phyloP scores from a whole-genome alignment of 805 yeast species.

The Yamadazyma sp. region DNA sequence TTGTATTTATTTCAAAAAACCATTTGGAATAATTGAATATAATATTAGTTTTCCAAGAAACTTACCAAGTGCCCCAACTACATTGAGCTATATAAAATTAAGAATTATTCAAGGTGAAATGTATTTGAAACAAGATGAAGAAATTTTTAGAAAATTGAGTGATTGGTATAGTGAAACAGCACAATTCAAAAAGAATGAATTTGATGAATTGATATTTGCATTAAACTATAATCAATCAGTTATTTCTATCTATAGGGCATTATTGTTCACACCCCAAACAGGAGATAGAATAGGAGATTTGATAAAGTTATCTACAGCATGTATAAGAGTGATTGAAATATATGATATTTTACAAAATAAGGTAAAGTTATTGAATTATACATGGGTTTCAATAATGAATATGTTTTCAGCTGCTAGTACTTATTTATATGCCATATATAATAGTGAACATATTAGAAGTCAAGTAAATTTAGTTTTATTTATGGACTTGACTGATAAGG shows the following conservation, averaged over 20 bases:
- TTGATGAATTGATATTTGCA: conserved; percentile 9
- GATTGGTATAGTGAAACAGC: not conserved
- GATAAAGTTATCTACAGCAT: conserved; percentile 13
- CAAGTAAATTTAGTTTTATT: not conserved
- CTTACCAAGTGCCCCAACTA: not conserved
- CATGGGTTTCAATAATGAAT: conserved; percentile 17
- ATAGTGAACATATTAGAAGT: conserved; percentile 3
- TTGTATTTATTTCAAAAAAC: conserved; percentile 69
- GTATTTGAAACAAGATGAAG: not conserved
- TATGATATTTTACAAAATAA: conserved; percentile 7
- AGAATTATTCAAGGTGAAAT: conserved; percentile 6
- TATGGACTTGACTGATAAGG: not conserved
- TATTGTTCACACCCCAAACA: not conserved
- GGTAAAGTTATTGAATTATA: conserved; percentile 12
- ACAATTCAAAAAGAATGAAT: not conserved
- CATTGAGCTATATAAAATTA: conserved; percentile 6
- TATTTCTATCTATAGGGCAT: conserved; percentile 10
- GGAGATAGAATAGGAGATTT: too few relatives aligned
- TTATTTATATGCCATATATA: conserved; percentile 12
- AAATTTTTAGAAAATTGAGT: not conserved
- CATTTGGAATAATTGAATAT: conserved; percentile 48
- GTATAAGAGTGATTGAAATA: conserved; percentile 11
- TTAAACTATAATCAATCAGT: conserved; percentile 13
- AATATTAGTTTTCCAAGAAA: conserved; percentile 43
- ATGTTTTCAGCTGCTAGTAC: conserved; percentile 10